Evolutionary conservation across 257 asterid genomes (phyloP).

Genomic region (Catharanthus roseus): DNA sequence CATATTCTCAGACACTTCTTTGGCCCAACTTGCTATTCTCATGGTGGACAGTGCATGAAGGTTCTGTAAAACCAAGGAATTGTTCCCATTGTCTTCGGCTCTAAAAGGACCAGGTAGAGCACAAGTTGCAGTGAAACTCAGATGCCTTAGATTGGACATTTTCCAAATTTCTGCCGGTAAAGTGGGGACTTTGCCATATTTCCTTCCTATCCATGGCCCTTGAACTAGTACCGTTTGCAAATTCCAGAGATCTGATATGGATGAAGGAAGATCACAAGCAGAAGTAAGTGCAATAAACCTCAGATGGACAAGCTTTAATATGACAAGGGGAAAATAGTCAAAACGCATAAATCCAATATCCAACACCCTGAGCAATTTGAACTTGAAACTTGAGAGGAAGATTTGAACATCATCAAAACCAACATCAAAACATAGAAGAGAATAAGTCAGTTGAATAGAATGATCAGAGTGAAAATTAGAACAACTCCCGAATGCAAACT

Average conservation of each 20-base stretch:
- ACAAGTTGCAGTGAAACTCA: slow-evolving; percentile 12
- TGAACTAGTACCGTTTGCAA: no score
- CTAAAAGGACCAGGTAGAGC: slow-evolving; percentile 8
- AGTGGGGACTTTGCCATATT: no score
- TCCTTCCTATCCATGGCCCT: no score
- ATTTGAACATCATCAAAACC: not conserved
- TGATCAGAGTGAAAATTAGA: slow-evolving; percentile 1
- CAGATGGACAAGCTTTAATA: no score
- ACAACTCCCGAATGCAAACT: slow-evolving; percentile 17
- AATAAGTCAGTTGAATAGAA: slow-evolving; percentile 13
- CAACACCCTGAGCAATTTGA: slow-evolving; percentile 28
- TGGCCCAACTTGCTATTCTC: no score
- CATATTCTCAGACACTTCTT: no score
- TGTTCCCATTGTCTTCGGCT: not conserved
- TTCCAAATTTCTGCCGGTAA: no score
- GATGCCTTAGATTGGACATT: not conserved
- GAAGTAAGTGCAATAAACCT: no score
- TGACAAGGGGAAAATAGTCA: not conserved
- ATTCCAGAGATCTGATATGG: no score
- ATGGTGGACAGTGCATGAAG: no score
- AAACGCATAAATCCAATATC: slow-evolving; percentile 23
- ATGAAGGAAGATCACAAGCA: no score
- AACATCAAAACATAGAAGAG: not conserved
- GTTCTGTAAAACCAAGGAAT: no score
- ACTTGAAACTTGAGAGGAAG: slow-evolving; percentile 4